A percentile compares a stretch with the other conserved stretches of the same genome.
phyloP scores from a whole-genome alignment of 176 grass and related monocot genomes.

The Puya raimondii region DNA sequence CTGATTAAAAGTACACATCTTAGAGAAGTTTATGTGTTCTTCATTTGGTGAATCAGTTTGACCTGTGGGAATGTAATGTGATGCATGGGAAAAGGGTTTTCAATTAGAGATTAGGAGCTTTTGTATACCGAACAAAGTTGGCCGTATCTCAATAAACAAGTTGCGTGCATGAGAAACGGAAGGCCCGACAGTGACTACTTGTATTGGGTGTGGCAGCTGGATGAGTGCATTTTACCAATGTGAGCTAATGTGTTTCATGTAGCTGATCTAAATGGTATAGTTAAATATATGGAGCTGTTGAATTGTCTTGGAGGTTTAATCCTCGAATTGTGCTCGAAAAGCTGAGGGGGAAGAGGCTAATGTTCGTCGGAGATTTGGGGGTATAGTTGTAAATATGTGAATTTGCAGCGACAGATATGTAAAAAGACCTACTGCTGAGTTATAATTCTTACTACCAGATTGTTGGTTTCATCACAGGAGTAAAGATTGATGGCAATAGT shows the following conservation, averaged over 20 bases:
- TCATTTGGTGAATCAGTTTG: too few relatives aligned
- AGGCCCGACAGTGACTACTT: conserved; percentile 58
- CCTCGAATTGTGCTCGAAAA: conserved; percentile 36
- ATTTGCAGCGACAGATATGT: too few relatives aligned
- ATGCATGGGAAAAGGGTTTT: conserved; percentile 55
- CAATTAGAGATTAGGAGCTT: conserved; percentile 35
- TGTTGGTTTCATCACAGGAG: conserved; percentile 20
- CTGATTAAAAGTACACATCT: too few relatives aligned
- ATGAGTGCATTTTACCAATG: conserved; percentile 66
- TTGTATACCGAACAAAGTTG: conserved; percentile 47
- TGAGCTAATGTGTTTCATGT: conserved; percentile 2
- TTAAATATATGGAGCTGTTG: background rate
- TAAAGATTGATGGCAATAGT: conserved; percentile 28
- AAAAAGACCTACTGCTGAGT: too few relatives aligned
- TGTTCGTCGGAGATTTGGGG: conserved; percentile 88
- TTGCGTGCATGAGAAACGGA: conserved; percentile 44
- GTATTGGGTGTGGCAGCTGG: conserved; percentile 61
- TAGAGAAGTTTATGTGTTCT: too few relatives aligned
- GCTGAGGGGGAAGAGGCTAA: conserved; percentile 61
- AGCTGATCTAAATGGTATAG: background rate
- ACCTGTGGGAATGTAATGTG: conserved; percentile 50
- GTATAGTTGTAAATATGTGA: too few relatives aligned
- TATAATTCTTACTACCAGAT: too few relatives aligned
- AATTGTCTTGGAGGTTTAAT: conserved; percentile 38
- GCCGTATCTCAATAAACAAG: conserved; percentile 64